phyloP scores from a whole-genome alignment of 2,329 filamentous ascomycete genomes.

The Cladorrhinum sp. region DNA sequence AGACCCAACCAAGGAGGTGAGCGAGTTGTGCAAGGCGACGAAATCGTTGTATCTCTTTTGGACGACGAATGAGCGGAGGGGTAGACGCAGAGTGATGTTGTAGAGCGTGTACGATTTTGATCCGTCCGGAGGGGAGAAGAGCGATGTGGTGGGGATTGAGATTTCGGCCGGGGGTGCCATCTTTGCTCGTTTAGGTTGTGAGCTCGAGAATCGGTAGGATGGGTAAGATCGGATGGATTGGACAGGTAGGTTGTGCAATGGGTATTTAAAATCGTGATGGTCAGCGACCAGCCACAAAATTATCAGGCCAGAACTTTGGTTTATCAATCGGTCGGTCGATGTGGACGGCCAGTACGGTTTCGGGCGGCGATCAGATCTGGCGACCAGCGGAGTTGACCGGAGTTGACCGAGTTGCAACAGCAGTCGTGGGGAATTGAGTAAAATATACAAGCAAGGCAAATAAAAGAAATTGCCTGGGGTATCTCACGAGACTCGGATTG shows the following conservation, averaged over 20 bases:
- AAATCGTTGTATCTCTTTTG: constrained; percentile 86
- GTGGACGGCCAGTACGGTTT: not conserved
- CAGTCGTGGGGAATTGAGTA: not conserved
- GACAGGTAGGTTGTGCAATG: too few species aligned
- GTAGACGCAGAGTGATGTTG: constrained; percentile 73
- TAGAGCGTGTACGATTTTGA: constrained; percentile 73
- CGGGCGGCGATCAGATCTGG: not conserved
- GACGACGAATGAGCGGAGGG: constrained; percentile 70
- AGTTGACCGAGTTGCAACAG: too few species aligned
- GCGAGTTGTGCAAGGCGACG: constrained; percentile 58
- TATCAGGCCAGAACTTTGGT: too few species aligned
- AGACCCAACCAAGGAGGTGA: constrained; percentile 57
- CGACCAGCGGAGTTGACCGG: not conserved
- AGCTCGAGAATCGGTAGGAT: too few species aligned
- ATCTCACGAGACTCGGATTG: not conserved
- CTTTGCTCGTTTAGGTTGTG: constrained; percentile 13
- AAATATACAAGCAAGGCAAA: not conserved
- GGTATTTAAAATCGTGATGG: too few species aligned
- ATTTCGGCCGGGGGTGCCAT: constrained; percentile 67
- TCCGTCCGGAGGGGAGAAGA: constrained; percentile 46
- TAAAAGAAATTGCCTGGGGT: not conserved
- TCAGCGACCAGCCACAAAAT: too few species aligned
- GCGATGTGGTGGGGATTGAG: constrained; percentile 63
- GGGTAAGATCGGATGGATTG: not conserved
- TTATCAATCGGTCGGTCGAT: not conserved